phyloP scores from a whole-genome alignment of 169 alveolate genomes.

The Amoebophrya sp. region DNA sequence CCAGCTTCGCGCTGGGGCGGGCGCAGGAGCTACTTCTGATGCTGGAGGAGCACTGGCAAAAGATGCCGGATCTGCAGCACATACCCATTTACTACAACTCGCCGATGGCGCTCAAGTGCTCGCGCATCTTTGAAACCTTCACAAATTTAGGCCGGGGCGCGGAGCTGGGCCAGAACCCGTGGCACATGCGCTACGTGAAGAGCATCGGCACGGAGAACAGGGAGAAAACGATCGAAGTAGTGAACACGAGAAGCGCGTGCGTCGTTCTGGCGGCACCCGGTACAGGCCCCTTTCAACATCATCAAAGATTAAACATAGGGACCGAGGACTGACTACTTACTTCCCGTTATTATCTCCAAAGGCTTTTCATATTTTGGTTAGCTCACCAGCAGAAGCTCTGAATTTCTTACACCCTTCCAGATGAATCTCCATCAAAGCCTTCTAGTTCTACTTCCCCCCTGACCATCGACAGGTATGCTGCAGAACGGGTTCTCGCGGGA shows the following conservation, averaged over 20 bases:
- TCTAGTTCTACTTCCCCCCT: too few relatives aligned
- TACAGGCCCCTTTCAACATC: too few relatives aligned
- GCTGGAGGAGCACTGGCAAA: slow-evolving; percentile 90
- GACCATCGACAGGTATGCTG: slow-evolving; percentile 53
- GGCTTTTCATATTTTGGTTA: too few relatives aligned
- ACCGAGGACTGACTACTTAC: too few relatives aligned
- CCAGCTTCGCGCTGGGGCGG: slow-evolving; percentile 86
- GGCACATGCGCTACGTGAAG: slow-evolving; percentile 37
- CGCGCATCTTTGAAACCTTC: slow-evolving; percentile 83
- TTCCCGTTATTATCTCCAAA: too few relatives aligned
- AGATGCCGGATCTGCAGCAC: slow-evolving; percentile 64
- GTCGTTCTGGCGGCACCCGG: slow-evolving; percentile 99
- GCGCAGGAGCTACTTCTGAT: slow-evolving; percentile 88
- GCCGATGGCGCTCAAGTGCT: slow-evolving; percentile 83
- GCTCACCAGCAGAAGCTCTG: too few relatives aligned
- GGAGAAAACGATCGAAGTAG: slow-evolving; percentile 6
- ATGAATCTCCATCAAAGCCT: too few relatives aligned
- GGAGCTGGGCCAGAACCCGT: slow-evolving; percentile 64
- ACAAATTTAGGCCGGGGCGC: slow-evolving; percentile 42
- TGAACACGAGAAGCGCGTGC: slow-evolving; percentile 52
- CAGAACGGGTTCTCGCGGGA: slow-evolving; percentile 90
- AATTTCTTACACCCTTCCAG: too few relatives aligned
- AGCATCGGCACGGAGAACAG: slow-evolving; percentile 2
- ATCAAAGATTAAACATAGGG: too few relatives aligned
- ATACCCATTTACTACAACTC: slow-evolving; percentile 89